Base-by-base conservation (phyloP, 371 early-diverging fungal species). In the Mortierella polycephala region DNA sequence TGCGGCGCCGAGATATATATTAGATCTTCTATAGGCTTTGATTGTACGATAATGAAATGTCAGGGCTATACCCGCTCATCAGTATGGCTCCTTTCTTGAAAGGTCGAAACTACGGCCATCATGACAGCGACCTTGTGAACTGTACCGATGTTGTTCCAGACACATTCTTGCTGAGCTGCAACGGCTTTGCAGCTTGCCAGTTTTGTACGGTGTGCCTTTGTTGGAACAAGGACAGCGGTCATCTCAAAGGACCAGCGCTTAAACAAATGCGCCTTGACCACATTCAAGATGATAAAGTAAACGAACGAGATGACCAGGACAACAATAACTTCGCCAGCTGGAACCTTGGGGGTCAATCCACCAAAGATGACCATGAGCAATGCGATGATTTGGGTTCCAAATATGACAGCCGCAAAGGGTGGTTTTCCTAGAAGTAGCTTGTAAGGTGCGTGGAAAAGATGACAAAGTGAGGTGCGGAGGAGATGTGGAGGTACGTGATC, bases 361-460 rank as follows among this genome's bases (percentile, higher is more conserved):
- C 95, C 95, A 81, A 91, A 92, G 58, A 94, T 88, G 52, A 95
- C 92, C 71, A 96, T 92, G 66, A 96, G 83, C 83, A 94, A 86
- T 66, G 97, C 97, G 84, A 96, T 85, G 50, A 96, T 85, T 83
- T 96, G 97, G 21, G 96, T 96, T 46, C 93, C 96, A 67, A 93
- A 85, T 57, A 96, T 91, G 67, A 94, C 95, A 5, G 86, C 71
- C 10, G 92, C 88, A 81, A 96, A 96, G 97, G 97, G 59, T 90
- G 80, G 65, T 89, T 92, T 62, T 89, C 90, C 92, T 93, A 96
- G 87, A 94, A 95, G 83, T 90, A 93, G 18, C 91, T 89, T n/a
- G 92, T 85, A 7, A 96, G 81, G 69, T 96, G 91, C 20, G 97
- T 97, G 8, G 96, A 94, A 82, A 97, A 97, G 77, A 97, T 97